phyloP scores from a whole-genome alignment of 441 rosid species.

The Croton laevigatus region DNA sequence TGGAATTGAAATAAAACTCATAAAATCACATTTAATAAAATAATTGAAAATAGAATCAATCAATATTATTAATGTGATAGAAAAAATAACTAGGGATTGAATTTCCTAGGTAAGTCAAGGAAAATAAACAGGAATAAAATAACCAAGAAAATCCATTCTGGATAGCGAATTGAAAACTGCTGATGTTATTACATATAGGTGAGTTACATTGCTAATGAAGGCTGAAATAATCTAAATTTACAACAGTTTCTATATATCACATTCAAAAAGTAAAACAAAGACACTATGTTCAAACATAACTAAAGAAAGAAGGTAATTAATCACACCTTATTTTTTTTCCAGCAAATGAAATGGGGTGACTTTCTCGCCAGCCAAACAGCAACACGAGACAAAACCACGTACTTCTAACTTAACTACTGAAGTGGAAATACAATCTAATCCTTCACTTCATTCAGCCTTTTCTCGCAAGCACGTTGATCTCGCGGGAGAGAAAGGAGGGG shows the following conservation, averaged over 20 bases:
- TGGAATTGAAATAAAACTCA: slow-evolving; percentile 16
- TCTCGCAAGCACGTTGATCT: slow-evolving; percentile 2
- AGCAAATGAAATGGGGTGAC: neutral
- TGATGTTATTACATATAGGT: neutral
- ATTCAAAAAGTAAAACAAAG: neutral
- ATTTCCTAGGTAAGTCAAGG: neutral
- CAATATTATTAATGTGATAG: neutral
- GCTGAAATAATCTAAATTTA: neutral
- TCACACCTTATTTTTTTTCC: neutral
- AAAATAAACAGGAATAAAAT: neutral
- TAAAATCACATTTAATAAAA: slow-evolving; percentile 16
- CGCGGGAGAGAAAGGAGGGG: neutral
- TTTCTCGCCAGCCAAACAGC: slow-evolving; percentile 33
- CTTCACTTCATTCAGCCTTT: neutral
- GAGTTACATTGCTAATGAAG: neutral
- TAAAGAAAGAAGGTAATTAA: neutral
- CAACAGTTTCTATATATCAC: neutral
- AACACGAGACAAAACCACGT: neutral
- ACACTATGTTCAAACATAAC: neutral
- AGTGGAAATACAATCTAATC: neutral
- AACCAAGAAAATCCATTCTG: neutral
- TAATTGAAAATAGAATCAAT: neutral
- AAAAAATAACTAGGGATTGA: neutral
- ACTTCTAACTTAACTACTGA: neutral
- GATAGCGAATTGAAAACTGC: neutral